These are phyloP conservation scores for Nasturtium officinale DNA, from an alignment of 345 rosid species.

Conservation along the genomic window DNA sequence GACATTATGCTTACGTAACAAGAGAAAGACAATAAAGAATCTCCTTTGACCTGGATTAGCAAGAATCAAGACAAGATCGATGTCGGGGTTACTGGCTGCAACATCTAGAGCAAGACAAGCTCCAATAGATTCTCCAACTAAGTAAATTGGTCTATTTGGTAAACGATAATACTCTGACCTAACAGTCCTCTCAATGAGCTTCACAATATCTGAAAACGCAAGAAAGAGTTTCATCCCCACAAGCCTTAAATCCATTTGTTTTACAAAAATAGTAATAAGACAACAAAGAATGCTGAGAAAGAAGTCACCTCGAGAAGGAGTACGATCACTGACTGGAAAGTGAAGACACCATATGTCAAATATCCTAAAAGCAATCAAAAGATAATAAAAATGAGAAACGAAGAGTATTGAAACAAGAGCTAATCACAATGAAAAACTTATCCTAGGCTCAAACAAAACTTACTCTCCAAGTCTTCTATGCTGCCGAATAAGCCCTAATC, in stretches of 20 bases:
- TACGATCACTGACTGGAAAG: constrained; percentile 63
- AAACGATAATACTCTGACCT: constrained; percentile 47
- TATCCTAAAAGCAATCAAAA: constrained; percentile 46
- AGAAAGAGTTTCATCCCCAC: constrained; percentile 13
- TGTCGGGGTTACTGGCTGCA: constrained; percentile 60
- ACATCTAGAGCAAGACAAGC: constrained; percentile 57
- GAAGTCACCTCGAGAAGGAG: constrained; percentile 54
- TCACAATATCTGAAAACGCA: constrained; percentile 49
- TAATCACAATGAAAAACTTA: background rate
- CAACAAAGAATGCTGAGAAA: no score
- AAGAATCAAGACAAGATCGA: constrained; percentile 57
- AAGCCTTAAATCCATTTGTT: background rate
- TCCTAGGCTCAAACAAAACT: constrained; percentile 8
- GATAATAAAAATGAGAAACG: background rate
- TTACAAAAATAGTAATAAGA: background rate
- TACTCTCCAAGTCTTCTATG: constrained; percentile 64
- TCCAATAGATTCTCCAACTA: constrained; percentile 59
- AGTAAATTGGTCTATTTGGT: constrained; percentile 58
- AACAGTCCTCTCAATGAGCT: constrained; percentile 55
- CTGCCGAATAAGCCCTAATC: constrained; percentile 66
- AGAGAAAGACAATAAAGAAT: no score
- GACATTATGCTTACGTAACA: no score
- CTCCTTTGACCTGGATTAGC: constrained; percentile 62
- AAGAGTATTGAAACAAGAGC: background rate
- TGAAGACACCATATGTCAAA: constrained; percentile 75